Conservation (phyloP, 208 protist genomes). For the Polymyxa betae region DNA sequence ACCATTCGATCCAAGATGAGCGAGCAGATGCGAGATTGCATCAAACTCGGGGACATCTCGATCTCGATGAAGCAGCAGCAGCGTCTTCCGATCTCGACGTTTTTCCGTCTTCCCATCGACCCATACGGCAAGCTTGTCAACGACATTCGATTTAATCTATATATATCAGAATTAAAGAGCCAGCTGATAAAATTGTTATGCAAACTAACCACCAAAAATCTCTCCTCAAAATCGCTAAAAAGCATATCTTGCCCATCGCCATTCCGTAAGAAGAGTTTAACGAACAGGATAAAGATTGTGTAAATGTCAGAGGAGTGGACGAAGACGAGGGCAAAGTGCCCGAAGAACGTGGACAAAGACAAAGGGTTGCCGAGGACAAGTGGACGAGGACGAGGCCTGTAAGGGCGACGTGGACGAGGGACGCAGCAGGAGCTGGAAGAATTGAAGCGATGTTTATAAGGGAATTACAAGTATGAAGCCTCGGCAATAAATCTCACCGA, state of each 20-base stretch:
- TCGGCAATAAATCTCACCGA: no score
- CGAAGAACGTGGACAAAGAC: no score
- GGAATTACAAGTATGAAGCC: no score
- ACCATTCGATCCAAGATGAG: background rate
- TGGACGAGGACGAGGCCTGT: no score
- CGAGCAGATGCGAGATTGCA: background rate
- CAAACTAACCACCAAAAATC: background rate
- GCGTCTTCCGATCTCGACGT: background rate
- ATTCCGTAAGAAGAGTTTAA: background rate
- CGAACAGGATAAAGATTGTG: background rate
- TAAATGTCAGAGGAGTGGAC: no score
- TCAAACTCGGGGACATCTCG: background rate
- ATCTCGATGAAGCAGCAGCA: background rate
- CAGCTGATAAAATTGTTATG: no score
- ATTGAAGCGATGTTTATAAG: no score
- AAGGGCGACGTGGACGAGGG: no score
- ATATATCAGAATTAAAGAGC: background rate
- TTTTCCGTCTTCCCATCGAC: background rate
- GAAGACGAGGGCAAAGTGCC: no score
- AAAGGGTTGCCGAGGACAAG: no score
- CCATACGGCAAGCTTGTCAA: background rate
- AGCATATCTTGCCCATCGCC: background rate
- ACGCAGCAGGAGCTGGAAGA: no score
- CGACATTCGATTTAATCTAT: background rate
- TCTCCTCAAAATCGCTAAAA: background rate